phyloP scores from a whole-genome alignment of 345 rosid species.

The Streptanthus diversifolius region DNA sequence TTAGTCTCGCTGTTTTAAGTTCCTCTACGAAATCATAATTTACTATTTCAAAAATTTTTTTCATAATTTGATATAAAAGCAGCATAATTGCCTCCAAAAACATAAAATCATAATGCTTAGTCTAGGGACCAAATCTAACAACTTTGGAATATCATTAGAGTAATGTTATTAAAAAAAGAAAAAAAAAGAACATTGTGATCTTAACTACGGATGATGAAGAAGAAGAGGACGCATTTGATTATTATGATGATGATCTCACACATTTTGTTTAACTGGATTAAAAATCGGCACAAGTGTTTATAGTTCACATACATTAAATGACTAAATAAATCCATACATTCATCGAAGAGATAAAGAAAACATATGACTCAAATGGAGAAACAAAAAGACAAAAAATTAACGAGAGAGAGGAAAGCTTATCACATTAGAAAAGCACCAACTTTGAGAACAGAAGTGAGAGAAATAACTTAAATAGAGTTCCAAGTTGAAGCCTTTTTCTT shows the following conservation, averaged over 20 bases:
- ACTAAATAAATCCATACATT: not conserved
- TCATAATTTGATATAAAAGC: not conserved
- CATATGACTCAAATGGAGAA: not conserved
- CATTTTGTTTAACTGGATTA: constrained; percentile 4
- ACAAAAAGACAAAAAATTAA: not conserved
- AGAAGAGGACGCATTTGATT: not conserved
- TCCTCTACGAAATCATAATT: not conserved
- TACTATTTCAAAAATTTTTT: not conserved
- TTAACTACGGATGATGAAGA: not conserved
- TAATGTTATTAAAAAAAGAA: too few relatives aligned
- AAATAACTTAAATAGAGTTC: too few relatives aligned
- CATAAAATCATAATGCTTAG: not conserved
- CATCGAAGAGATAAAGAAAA: not conserved
- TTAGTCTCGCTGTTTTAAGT: not conserved
- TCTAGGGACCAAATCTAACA: not conserved
- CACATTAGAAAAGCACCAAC: constrained; percentile 1
- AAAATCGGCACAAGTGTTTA: not conserved
- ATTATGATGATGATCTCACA: not conserved
- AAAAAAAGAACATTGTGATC: not conserved
- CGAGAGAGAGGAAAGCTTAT: not conserved
- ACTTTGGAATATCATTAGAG: not conserved
- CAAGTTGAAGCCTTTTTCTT: too few relatives aligned
- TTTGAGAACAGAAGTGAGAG: constrained; percentile 7
- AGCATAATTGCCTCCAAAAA: not conserved
- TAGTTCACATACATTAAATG: not conserved